phyloP scores from a whole-genome alignment of 2,329 filamentous ascomycete genomes.

The Ophiosphaerella korrae region DNA sequence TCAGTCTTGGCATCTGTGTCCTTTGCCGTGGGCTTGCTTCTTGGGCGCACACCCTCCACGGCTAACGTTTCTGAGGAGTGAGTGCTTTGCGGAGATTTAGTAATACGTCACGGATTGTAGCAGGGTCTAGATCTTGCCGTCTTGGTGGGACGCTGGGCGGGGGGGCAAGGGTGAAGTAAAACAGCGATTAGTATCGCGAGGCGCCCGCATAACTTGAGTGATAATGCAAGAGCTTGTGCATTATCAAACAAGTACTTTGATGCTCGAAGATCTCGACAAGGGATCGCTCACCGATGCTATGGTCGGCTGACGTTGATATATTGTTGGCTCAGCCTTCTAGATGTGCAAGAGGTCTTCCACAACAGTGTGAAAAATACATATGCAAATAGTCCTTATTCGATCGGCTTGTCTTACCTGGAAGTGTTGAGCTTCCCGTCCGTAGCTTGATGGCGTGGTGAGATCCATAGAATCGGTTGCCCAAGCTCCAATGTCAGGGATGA shows the following conservation, averaged over 20 bases:
- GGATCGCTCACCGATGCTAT: not conserved
- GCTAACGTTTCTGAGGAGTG: slow-evolving; percentile 6
- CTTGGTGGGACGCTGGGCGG: slow-evolving; percentile 3
- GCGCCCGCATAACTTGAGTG: slow-evolving; percentile 18
- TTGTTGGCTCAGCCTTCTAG: not conserved
- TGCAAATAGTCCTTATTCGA: slow-evolving; percentile 7
- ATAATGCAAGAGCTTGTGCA: slow-evolving; percentile 10
- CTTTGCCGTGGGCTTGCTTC: not conserved
- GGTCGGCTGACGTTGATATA: not conserved
- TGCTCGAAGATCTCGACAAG: not conserved
- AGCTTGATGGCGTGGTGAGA: slow-evolving; percentile 16
- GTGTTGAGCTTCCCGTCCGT: slow-evolving; percentile 2
- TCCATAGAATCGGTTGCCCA: slow-evolving; percentile 20
- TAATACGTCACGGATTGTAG: slow-evolving; percentile 20
- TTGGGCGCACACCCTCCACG: not conserved
- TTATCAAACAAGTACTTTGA: slow-evolving; percentile 6
- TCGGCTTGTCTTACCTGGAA: slow-evolving; percentile 16
- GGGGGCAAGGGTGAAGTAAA: slow-evolving; percentile 11
- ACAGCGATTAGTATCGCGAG: slow-evolving; percentile 28
- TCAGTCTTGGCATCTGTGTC: not conserved
- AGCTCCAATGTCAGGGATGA: slow-evolving; percentile 25
- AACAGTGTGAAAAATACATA: slow-evolving; percentile 5
- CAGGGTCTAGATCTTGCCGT: slow-evolving; percentile 20
- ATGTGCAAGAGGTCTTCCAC: not conserved
- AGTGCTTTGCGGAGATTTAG: slow-evolving; percentile 1